Evolutionary conservation across 1,139 yeast genomes (phyloP).

Genomic region (Geotrichum bryndzae): DNA sequence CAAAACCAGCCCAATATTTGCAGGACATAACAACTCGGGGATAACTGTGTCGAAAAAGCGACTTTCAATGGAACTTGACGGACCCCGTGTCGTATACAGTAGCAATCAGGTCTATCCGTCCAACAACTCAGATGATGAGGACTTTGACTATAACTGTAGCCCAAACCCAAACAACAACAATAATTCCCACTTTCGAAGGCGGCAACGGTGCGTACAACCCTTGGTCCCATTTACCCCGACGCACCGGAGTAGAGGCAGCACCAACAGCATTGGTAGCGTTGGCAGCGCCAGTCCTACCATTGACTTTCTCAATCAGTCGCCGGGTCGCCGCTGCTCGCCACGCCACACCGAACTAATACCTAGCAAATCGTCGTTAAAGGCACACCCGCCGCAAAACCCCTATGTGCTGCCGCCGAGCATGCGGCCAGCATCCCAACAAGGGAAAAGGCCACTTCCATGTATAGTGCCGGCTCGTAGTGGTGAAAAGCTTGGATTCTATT

Average conservation of each 20-base stretch:
- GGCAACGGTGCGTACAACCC: not conserved
- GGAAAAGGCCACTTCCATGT: not conserved
- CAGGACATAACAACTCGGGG: not conserved
- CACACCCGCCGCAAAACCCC: not conserved
- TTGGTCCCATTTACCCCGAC: not conserved
- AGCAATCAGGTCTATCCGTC: not conserved
- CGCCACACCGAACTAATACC: conserved; percentile 3
- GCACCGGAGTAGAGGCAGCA: not conserved
- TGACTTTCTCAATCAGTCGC: not conserved
- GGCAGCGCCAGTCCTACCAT: not conserved
- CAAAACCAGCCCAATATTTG: not conserved
- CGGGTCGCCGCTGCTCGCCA: conserved; percentile 6
- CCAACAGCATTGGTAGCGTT: not conserved
- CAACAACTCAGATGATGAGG: conserved; percentile 7
- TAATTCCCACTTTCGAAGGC: not conserved
- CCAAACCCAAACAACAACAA: not conserved
- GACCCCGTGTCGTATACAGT: not conserved
- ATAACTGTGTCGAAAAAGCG: not conserved
- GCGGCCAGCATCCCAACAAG: not conserved
- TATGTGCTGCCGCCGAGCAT: not conserved
- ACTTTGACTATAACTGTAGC: not conserved
- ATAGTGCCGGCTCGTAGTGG: not conserved
- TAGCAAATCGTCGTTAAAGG: conserved; percentile 4
- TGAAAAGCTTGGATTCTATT: conserved; percentile 4
- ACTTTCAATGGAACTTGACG: not conserved